Evolutionary conservation across 2,329 filamentous ascomycete genomes (phyloP), one percentile per base, ranked within the genome.

Genomic region (Cercospora zeae-maydis): DNA sequence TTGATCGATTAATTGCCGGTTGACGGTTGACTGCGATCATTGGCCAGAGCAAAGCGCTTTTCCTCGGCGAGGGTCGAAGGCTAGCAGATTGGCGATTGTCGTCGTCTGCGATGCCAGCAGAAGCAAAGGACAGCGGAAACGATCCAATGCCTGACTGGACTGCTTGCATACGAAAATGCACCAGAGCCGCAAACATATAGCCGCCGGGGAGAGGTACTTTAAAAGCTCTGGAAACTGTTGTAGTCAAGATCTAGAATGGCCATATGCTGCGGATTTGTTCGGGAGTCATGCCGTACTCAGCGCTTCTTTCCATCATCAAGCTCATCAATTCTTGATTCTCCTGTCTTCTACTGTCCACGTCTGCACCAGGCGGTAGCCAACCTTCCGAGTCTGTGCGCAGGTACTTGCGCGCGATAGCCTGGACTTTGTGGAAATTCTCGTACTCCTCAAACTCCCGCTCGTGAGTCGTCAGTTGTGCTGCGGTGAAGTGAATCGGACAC

Each of bases 331-430:
- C 49, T 21, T 53, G 27, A 6, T 53, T 53, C 49, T 34, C 27
- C 31, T 16, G 49, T 21, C 31, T 53, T 11, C 11, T 53, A 1
- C 16, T 4, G 11, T 31, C 31, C 6, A 34, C 49, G 27, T 63
- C 57, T 7, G 24, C 13, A 14, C 51, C 51, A 8, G 61, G 61
- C 47, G 49, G 37, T 56, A 60, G 13, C 61, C 61, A 63, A 11
- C 61, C 61, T 39, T 63, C 61, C 21, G 37, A 55, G 36, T 63
- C 61, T 14, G 61, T 60, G 13, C n/a, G 57, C 37, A 60, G 16
- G 11, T 8, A 49, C 16, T 63, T 16, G 19, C 61, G 57, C 42
- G 57, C 55, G 21, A 63, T 36, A 11, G 33, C 58, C 13, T 24
- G 57, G 21, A 63, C 36, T 2, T 21, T 16, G 16, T 56, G 57